A percentile compares a stretch with the other conserved stretches of the same genome.
Evolutionary conservation across 2,329 filamentous ascomycete species (phyloP).

Genomic region (Furcasterigmium furcatum): DNA sequence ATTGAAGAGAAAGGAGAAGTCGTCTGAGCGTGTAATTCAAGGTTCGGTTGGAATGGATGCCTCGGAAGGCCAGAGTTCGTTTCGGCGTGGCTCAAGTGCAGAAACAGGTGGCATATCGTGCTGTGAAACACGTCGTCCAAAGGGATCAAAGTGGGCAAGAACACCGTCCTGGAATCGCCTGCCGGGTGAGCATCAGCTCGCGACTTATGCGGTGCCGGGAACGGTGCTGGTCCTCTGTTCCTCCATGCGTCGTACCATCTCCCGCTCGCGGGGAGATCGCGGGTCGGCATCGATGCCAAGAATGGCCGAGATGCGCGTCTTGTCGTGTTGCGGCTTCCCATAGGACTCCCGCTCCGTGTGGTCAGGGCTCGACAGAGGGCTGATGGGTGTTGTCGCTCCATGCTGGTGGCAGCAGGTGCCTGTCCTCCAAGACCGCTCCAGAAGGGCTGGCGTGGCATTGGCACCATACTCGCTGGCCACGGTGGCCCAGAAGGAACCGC

Average conservation of each 20-base stretch:
- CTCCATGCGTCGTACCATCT: conserved; percentile 54
- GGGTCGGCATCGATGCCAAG: conserved; percentile 58
- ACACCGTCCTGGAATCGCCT: too few species aligned
- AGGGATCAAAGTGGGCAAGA: too few species aligned
- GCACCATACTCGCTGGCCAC: conserved; percentile 70
- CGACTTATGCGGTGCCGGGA: conserved; percentile 22
- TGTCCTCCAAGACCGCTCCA: conserved; percentile 69
- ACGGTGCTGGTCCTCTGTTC: conserved; percentile 38
- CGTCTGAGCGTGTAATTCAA: too few species aligned
- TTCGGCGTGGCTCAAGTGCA: too few species aligned
- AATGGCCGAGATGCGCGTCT: conserved; percentile 61
- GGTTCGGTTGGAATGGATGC: too few species aligned
- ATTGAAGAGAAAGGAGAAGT: too few species aligned
- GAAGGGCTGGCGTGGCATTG: conserved; percentile 55
- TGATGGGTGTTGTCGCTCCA: conserved; percentile 43
- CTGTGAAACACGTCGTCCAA: too few species aligned
- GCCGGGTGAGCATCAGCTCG: too few species aligned
- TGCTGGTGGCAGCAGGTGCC: conserved; percentile 37
- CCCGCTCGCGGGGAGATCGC: conserved; percentile 53
- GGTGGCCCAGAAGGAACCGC: conserved; percentile 68
- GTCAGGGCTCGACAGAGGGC: conserved; percentile 49
- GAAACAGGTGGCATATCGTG: too few species aligned
- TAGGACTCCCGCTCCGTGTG: conserved; percentile 36
- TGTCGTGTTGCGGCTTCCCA: conserved; percentile 40
- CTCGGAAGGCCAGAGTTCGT: too few species aligned